Base-by-base conservation (phyloP, 805 yeast species). In the Blastobotrys peoriensis region DNA sequence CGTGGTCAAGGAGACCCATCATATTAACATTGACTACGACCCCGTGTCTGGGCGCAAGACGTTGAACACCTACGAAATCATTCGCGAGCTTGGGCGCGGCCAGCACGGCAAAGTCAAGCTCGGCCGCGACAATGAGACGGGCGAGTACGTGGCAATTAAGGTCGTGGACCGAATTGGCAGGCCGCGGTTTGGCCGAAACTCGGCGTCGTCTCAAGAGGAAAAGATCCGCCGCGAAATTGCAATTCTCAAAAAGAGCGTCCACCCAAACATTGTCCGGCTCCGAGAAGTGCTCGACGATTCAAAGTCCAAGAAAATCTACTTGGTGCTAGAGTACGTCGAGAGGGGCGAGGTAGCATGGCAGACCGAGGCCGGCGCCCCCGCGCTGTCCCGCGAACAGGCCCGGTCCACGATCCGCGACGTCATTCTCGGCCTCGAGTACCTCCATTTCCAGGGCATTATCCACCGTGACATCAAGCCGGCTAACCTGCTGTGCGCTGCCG, bases 401-500 rank as follows among this genome's bases (percentile, higher is more conserved):
- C 75, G 89, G 49, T 73, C 74, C 47, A 80, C 85, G 5, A 79
- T 88, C 50, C 71, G 95, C 51, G 96, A 91, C 53, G 93, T 89
- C 13, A 73, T 88, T 1, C 66, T 82, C 27, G 98, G 98, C 0
- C 68, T 93, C 30, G 98, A 91, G 63, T 93, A 89, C 62, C 65
- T 91, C 53, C 98, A 93, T 66, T 69, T 78, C 54, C 94, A 86
- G 61, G 95, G 95, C 2, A 86, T 89, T 37, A 84, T 91, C 15
- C 98, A 91, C 65, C 75, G 98, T 51, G 98, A 91, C 64, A 89
- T 91, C 47, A 91, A 91, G 61, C 98, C 98, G 1, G 95, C 98
- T 2, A 91, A 91, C 60, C 63, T 91, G 47, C 71, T 91, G 45
- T 79, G 88, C 2, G 72, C 84, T 22, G 66, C 74, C 13, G 81